Percentiles rank a stretch among this genome's conserved stretches.
These are phyloP conservation scores for Asterophora parasitica DNA, from an alignment of 768 basidiomycete genomes.

Conservation along the genomic window DNA sequence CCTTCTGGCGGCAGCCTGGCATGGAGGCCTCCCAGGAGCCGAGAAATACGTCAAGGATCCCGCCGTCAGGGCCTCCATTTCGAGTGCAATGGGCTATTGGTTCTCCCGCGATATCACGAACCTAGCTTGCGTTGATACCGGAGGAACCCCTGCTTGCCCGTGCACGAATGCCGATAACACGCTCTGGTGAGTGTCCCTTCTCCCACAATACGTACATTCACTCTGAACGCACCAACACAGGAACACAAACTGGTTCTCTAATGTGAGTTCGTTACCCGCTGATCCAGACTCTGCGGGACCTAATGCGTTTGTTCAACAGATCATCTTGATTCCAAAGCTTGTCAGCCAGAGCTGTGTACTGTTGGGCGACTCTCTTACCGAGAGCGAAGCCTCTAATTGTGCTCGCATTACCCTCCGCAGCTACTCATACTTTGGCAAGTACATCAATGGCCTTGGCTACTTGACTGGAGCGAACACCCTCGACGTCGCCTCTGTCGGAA, in stretches of 20 bases:
- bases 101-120: conserved; percentile 46
- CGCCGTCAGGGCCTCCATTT: conserved; percentile 27
- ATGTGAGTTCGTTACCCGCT: too few relatives aligned
- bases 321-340: conserved; percentile 45
- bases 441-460: conserved; percentile 35
- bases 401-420: conserved; percentile 21
- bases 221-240: conserved; percentile 13
- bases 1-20: conserved; percentile 46
- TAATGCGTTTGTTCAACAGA: too few relatives aligned
- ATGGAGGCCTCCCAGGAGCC: conserved; percentile 39
- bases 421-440: conserved; percentile 39
- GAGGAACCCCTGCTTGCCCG: conserved; percentile 39
- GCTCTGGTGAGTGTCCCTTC: conserved; percentile 21
- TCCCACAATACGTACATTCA: too few relatives aligned
- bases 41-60: conserved; percentile 32
- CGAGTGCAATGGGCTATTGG: conserved; percentile 45
- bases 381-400: too few relatives aligned
- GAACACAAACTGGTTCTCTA: conserved; percentile 55
- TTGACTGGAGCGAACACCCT: conserved; percentile 55
- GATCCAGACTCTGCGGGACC: too few relatives aligned
- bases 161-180: conserved; percentile 38
- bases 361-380: conserved; percentile 31
- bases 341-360: conserved; percentile 47
- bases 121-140: conserved; percentile 39
- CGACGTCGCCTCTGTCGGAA: conserved; percentile 57